Evolutionary conservation across 257 asterid genomes (phyloP).

Genomic region (Striga asiatica): DNA sequence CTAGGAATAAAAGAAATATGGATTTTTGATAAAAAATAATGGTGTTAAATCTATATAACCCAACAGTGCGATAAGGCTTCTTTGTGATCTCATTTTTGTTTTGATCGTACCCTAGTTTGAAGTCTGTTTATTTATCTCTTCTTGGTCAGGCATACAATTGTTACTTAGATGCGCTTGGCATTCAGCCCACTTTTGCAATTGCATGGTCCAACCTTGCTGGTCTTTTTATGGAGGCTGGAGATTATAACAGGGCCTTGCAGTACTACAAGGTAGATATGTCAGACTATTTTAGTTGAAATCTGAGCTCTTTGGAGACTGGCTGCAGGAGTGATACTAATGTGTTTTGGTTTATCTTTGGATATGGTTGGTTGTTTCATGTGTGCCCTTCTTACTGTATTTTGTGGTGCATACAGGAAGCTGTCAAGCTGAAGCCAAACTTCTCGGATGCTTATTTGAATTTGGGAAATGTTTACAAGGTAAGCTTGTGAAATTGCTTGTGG

Average conservation of each 20-base stretch:
- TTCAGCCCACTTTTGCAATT: constrained; percentile 93
- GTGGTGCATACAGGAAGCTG: constrained; percentile 71
- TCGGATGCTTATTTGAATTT: constrained; percentile 84
- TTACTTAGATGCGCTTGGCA: constrained; percentile 78
- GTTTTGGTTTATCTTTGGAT: background rate
- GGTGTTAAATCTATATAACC: no score
- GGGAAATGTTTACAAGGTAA: constrained; percentile 98
- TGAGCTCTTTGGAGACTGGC: background rate
- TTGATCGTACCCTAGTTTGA: constrained; percentile 1
- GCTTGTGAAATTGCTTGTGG: constrained; percentile 30
- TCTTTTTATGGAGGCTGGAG: constrained; percentile 93
- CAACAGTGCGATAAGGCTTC: no score
- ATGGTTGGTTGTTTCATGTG: constrained; percentile 1
- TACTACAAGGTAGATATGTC: constrained; percentile 61
- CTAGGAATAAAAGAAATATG: no score
- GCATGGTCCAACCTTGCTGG: constrained; percentile 99
- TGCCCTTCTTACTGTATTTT: constrained; percentile 6
- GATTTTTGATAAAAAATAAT: no score
- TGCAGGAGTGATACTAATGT: background rate
- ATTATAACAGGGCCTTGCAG: constrained; percentile 83
- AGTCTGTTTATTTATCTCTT: background rate
- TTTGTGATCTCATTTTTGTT: background rate
- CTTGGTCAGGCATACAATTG: constrained; percentile 74
- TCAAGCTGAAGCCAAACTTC: constrained; percentile 89
- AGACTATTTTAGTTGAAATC: background rate